phyloP scores from a whole-genome alignment of 2,329 filamentous ascomycete genomes.

The Cercospora zeina region DNA sequence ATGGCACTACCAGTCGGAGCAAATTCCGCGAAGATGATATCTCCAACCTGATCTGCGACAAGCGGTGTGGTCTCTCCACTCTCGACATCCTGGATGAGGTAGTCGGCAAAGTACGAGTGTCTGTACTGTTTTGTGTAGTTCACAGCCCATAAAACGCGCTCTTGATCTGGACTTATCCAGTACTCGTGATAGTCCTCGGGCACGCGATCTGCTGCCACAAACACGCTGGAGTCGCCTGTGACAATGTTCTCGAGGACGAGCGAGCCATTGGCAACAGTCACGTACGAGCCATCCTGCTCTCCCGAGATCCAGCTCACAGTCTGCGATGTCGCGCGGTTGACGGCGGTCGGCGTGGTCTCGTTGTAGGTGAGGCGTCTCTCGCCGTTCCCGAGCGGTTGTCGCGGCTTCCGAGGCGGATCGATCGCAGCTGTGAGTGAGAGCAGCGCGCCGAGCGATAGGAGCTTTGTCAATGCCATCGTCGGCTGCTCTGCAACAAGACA shows the following conservation, averaged over 20 bases:
- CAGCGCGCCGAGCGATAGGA: slow-evolving; percentile 16
- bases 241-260: slow-evolving; percentile 64
- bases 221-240: slow-evolving; percentile 57
- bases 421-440: slow-evolving; percentile 24
- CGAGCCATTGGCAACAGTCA: slow-evolving; percentile 54
- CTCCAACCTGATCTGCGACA: slow-evolving; percentile 59
- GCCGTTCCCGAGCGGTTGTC: slow-evolving; percentile 26
- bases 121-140: slow-evolving; percentile 70
- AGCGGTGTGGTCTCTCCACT: slow-evolving; percentile 58
- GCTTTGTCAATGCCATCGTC: slow-evolving; percentile 17
- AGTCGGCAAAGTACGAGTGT: slow-evolving; percentile 67
- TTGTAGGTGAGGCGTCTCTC: slow-evolving; percentile 26
- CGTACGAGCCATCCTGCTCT: slow-evolving; percentile 63
- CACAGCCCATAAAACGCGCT: slow-evolving; percentile 61
- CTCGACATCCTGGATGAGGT: slow-evolving; percentile 63
- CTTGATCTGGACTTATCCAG: slow-evolving; percentile 62
- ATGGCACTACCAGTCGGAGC: slow-evolving; percentile 60
- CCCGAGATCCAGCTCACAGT: slow-evolving; percentile 56
- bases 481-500: background rate
- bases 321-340: slow-evolving; percentile 18
- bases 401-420: slow-evolving; percentile 24
- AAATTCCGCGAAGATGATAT: slow-evolving; percentile 67
- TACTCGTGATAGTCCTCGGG: slow-evolving; percentile 59
- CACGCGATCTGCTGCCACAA: slow-evolving; percentile 60
- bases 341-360: slow-evolving; percentile 25